phyloP scores from a whole-genome alignment of 192 early-diverging fungal species.

The Dispira parvispora region DNA sequence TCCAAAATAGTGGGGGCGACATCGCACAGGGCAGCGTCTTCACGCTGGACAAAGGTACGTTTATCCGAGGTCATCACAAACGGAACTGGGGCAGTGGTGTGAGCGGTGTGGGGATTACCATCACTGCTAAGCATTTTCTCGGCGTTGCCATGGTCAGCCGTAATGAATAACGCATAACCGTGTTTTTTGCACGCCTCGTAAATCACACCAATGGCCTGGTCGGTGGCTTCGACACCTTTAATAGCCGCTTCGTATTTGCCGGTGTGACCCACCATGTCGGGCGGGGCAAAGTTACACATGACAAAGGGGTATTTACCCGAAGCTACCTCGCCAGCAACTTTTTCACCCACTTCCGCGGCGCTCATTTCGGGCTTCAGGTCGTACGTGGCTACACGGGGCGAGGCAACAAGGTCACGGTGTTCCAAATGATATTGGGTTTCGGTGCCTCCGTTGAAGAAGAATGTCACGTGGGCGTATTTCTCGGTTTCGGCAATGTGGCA shows the following conservation, averaged over 20 bases:
- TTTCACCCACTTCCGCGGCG: slow-evolving; percentile 70
- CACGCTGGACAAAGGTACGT: slow-evolving; percentile 30
- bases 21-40: slow-evolving; percentile 62
- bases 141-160: slow-evolving; percentile 98
- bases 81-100: slow-evolving; percentile 81
- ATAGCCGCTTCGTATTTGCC: slow-evolving; percentile 84
- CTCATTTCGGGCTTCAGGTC: slow-evolving; percentile 95
- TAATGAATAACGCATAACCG: slow-evolving; percentile 85
- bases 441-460: slow-evolving; percentile 99
- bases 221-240: slow-evolving; percentile 85
- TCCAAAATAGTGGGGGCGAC: slow-evolving; percentile 92
- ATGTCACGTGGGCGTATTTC: slow-evolving; percentile 99
- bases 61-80: slow-evolving; percentile 64
- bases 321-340: slow-evolving; percentile 68
- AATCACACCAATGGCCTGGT: slow-evolving; percentile 85
- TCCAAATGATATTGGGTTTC: slow-evolving; percentile 82
- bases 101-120: slow-evolving; percentile 84
- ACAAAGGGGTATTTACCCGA: slow-evolving; percentile 76
- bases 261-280: slow-evolving; percentile 96
- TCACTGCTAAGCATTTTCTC: slow-evolving; percentile 93
- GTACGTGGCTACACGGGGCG: slow-evolving; percentile 95
- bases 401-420: slow-evolving; percentile 76
- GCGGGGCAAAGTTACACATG: slow-evolving; percentile 99
- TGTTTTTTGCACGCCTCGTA: slow-evolving; percentile 80
- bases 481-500: slow-evolving; percentile 98